These are phyloP conservation scores for Penicillium carneum DNA, from an alignment of 2,329 filamentous ascomycete genomes.

Conservation along the genomic window DNA sequence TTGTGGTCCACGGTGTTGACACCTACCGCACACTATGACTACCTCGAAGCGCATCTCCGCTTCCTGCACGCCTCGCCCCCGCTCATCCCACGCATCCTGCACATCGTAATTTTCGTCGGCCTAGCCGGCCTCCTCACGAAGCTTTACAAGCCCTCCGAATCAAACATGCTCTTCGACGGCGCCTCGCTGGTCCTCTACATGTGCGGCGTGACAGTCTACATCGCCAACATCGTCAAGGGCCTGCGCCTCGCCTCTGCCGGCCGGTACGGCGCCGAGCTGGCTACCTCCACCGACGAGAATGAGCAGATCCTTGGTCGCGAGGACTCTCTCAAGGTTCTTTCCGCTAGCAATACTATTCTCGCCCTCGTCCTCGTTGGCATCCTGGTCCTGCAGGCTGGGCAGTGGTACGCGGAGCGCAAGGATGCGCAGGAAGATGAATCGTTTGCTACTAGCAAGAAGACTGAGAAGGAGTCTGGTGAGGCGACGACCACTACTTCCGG, in stretches of 20 bases:
- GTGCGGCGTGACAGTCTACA: constrained; percentile 89
- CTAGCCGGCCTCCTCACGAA: constrained; percentile 90
- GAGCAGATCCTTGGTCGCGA: constrained; percentile 79
- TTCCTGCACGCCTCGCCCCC: constrained; percentile 92
- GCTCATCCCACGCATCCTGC: constrained; percentile 88
- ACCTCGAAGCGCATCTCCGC: constrained; percentile 86
- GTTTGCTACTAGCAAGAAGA: constrained; percentile 56
- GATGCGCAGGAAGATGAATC: constrained; percentile 79
- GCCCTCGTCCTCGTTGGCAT: constrained; percentile 91
- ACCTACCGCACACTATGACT: constrained; percentile 72
- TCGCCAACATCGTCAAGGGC: constrained; percentile 95
- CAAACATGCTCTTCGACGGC: constrained; percentile 93
- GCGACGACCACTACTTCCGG: constrained; percentile 17
- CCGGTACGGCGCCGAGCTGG: constrained; percentile 64
- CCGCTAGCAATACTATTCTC: constrained; percentile 94
- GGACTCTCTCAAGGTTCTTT: constrained; percentile 87
- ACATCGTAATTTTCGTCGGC: constrained; percentile 89
- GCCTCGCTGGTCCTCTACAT: constrained; percentile 75
- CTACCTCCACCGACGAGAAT: constrained; percentile 56
- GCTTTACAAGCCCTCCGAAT: constrained; percentile 90
- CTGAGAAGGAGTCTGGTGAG: constrained; percentile 33
- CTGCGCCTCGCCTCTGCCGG: constrained; percentile 81
- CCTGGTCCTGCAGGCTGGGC: constrained; percentile 88
- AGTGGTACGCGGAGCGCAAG: constrained; percentile 98
- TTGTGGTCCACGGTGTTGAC: constrained; percentile 55